Percentiles rank a stretch among this genome's conserved stretches.
Evolutionary conservation across 495 filamentous ascomycete species (phyloP).

Genomic region (Hypoxylon crocopeplum): DNA sequence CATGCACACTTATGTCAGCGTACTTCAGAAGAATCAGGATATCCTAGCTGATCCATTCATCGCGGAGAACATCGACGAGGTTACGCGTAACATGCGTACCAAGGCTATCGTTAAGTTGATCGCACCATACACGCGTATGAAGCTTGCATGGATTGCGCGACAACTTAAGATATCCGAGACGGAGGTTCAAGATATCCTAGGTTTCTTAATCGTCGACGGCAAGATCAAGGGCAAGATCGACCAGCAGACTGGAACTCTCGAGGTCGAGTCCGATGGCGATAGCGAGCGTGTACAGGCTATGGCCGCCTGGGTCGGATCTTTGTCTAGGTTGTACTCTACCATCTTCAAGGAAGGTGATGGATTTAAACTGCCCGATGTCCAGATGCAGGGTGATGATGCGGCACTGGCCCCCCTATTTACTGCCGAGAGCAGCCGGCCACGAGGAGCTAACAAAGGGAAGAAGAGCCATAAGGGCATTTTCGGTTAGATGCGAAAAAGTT

Average conservation of each 20-base stretch:
- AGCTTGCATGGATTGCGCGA: conserved; percentile 81
- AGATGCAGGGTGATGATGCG: conserved; percentile 13
- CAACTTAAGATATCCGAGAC: conserved; percentile 80
- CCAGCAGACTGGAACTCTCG: conserved; percentile 81
- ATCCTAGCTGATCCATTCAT: conserved; percentile 94
- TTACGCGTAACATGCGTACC: conserved; percentile 97
- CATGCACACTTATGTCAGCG: conserved; percentile 86
- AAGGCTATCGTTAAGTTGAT: conserved; percentile 94
- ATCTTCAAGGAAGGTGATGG: conserved; percentile 78
- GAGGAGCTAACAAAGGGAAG: conserved; percentile 4
- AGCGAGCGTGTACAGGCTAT: conserved; percentile 76
- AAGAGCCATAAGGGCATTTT: neutral
- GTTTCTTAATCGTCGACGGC: conserved; percentile 89
- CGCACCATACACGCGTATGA: conserved; percentile 93
- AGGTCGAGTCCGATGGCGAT: conserved; percentile 78
- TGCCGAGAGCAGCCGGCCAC: neutral
- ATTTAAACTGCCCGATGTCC: conserved; percentile 50
- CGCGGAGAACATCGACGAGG: conserved; percentile 98
- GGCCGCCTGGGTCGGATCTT: conserved; percentile 72
- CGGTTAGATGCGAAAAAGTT: too few relatives aligned
- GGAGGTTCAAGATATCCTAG: conserved; percentile 92
- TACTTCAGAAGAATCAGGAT: conserved; percentile 87
- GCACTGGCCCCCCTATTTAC: conserved; percentile 4
- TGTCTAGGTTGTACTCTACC: conserved; percentile 67
- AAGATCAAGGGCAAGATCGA: conserved; percentile 88